Evolutionary conservation across 352 stramenopile genomes (phyloP).

Genomic region (Phytophthora agathidicida): DNA sequence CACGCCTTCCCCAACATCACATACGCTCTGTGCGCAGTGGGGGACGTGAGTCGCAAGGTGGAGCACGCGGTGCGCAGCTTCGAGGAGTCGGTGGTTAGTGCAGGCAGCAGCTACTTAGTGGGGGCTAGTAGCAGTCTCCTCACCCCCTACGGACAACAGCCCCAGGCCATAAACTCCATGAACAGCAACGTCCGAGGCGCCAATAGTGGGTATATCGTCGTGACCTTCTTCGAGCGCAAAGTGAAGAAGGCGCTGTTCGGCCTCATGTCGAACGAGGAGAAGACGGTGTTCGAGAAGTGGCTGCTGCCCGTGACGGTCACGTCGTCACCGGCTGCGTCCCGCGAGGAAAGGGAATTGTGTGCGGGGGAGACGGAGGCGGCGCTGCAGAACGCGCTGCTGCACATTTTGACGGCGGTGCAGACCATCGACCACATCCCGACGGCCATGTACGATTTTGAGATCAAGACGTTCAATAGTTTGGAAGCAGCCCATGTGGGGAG

Average conservation of each 20-base stretch:
- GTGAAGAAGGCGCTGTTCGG: slow-evolving; percentile 86
- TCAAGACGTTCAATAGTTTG: slow-evolving; percentile 54
- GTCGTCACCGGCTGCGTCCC: slow-evolving; percentile 44
- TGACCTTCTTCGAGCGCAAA: slow-evolving; percentile 83
- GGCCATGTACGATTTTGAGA: slow-evolving; percentile 89
- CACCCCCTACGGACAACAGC: slow-evolving; percentile 36
- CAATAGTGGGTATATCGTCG: slow-evolving; percentile 56
- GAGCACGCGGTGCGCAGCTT: slow-evolving; percentile 69
- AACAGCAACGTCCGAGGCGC: slow-evolving; percentile 31
- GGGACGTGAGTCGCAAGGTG: slow-evolving; percentile 81
- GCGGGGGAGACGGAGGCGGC: slow-evolving; percentile 65
- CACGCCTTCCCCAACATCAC: slow-evolving; percentile 77
- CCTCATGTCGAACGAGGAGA: slow-evolving; percentile 87
- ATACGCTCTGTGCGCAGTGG: slow-evolving; percentile 79
- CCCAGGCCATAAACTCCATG: slow-evolving; percentile 10
- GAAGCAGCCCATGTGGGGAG: slow-evolving; percentile 54
- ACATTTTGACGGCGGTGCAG: slow-evolving; percentile 79
- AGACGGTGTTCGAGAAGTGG: slow-evolving; percentile 88
- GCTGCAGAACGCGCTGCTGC: slow-evolving; percentile 72
- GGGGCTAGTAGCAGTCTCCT: slow-evolving; percentile 23
- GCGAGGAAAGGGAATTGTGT: slow-evolving; percentile 57
- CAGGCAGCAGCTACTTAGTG: slow-evolving; percentile 29
- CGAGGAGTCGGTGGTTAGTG: slow-evolving; percentile 51
- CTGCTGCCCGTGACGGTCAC: slow-evolving; percentile 70
- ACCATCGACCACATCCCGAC: slow-evolving; percentile 80